phyloP scores from a whole-genome alignment of 768 basidiomycete species.

The Amanita pallidorosea region DNA sequence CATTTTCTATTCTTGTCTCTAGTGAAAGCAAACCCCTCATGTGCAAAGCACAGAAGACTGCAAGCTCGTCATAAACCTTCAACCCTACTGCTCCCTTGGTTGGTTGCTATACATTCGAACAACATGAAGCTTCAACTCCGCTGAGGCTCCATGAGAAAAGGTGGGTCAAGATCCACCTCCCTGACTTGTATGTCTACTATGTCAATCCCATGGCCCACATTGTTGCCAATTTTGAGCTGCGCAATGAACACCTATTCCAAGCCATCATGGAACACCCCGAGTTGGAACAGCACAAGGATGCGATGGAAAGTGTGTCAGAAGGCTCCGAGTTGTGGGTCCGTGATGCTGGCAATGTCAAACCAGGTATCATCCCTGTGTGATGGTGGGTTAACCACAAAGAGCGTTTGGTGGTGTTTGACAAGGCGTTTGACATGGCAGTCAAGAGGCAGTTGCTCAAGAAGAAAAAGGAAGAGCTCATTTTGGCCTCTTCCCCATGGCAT shows the following conservation, averaged over 20 bases:
- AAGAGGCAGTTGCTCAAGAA: constrained; percentile 15
- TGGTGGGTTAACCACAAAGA: constrained; percentile 62
- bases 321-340: constrained; percentile 57
- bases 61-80: too few species aligned
- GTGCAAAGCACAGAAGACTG: too few species aligned
- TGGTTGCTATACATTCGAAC: too few species aligned
- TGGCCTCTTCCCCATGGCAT: too few species aligned
- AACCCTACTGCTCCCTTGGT: too few species aligned
- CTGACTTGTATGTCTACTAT: constrained; percentile 63
- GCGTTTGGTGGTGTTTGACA: constrained; percentile 38
- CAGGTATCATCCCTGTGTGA: constrained; percentile 25
- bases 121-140: constrained; percentile 8
- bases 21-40: constrained; percentile 3
- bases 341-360: constrained; percentile 22
- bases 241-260: constrained; percentile 37
- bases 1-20: neutral
- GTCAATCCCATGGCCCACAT: constrained; percentile 49
- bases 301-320: constrained; percentile 16
- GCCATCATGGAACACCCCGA: constrained; percentile 39
- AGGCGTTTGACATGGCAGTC: constrained; percentile 22
- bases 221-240: constrained; percentile 62
- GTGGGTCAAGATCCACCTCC: constrained; percentile 70
- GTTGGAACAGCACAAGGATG: constrained; percentile 16
- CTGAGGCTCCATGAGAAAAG: constrained; percentile 43
- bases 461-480: constrained; percentile 12